phyloP scores from a whole-genome alignment of 169 alveolate genomes.

The Plasmodium relictum region DNA sequence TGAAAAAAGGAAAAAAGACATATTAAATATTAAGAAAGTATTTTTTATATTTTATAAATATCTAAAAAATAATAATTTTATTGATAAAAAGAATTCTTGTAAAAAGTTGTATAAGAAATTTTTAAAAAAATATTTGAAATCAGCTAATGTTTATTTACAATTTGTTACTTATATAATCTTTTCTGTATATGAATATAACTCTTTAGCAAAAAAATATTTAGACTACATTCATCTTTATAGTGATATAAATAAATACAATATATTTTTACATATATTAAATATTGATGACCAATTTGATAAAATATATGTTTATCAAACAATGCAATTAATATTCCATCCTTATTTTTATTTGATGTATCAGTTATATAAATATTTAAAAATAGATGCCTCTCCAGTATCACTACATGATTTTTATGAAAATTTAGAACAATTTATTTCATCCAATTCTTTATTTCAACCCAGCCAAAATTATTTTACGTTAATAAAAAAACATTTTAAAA shows the following conservation, averaged over 20 bases:
- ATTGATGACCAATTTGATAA: slow-evolving; percentile 24
- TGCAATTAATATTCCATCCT: slow-evolving; percentile 58
- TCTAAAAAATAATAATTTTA: slow-evolving; percentile 21
- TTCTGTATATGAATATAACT: slow-evolving; percentile 52
- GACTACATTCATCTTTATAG: slow-evolving; percentile 61
- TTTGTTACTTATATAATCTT: slow-evolving; percentile 45
- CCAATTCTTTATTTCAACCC: slow-evolving; percentile 48
- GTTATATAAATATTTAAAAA: slow-evolving; percentile 44
- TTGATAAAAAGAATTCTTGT: slow-evolving; percentile 32
- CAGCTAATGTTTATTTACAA: slow-evolving; percentile 61
- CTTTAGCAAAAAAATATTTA: slow-evolving; percentile 34
- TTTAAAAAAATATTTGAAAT: slow-evolving; percentile 51
- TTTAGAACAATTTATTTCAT: slow-evolving; percentile 26
- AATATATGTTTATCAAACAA: slow-evolving; percentile 37
- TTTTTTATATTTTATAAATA: slow-evolving; percentile 42
- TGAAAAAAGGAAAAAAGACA: background rate
- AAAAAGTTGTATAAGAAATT: slow-evolving; percentile 27
- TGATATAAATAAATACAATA: slow-evolving; percentile 44
- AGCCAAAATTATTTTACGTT: slow-evolving; percentile 58
- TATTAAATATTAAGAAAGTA: slow-evolving; percentile 29
- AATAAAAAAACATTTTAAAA: slow-evolving; percentile 56
- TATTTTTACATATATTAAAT: slow-evolving; percentile 41
- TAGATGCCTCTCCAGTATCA: slow-evolving; percentile 55
- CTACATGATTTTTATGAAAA: slow-evolving; percentile 67
- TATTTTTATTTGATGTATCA: slow-evolving; percentile 60